These are phyloP conservation scores for Lentinus brumalis DNA, from an alignment of 768 basidiomycete genomes.

Conservation along the genomic window DNA sequence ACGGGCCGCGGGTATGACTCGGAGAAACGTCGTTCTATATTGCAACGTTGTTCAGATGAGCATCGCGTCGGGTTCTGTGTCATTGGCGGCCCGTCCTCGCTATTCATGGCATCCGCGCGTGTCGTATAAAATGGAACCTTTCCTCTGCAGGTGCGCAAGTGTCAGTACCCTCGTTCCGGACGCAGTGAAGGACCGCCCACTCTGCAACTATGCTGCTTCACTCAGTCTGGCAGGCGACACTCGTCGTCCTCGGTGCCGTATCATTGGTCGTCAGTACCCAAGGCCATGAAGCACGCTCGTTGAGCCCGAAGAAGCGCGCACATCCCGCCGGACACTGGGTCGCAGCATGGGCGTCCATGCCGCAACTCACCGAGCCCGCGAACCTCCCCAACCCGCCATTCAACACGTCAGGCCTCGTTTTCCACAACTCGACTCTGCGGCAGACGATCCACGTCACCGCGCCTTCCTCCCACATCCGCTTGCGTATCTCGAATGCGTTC, in stretches of 20 bases:
- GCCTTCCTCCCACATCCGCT: slow-evolving; percentile 41
- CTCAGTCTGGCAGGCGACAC: background rate
- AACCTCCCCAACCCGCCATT: slow-evolving; percentile 33
- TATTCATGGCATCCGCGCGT: background rate
- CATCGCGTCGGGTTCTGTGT: background rate
- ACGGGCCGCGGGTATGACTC: background rate
- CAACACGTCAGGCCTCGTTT: slow-evolving; percentile 36
- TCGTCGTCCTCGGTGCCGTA: background rate
- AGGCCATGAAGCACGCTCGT: background rate
- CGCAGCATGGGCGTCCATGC: slow-evolving; percentile 34
- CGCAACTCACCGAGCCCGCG: slow-evolving; percentile 33
- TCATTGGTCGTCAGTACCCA: background rate
- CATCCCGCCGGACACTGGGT: slow-evolving; percentile 30
- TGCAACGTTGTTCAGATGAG: background rate
- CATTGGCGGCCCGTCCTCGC: background rate
- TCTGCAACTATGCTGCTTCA: background rate
- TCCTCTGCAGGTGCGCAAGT: background rate
- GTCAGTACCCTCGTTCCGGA: background rate
- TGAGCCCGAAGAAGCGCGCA: background rate
- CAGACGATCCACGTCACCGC: slow-evolving; percentile 50
- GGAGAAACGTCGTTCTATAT: background rate
- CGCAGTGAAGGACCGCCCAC: background rate
- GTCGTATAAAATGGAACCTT: background rate
- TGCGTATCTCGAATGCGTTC: slow-evolving; percentile 53
- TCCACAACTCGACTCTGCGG: slow-evolving; percentile 49